phyloP scores from a whole-genome alignment of 1,284 basidiomycete genomes.

The Inonotus hispidus region DNA sequence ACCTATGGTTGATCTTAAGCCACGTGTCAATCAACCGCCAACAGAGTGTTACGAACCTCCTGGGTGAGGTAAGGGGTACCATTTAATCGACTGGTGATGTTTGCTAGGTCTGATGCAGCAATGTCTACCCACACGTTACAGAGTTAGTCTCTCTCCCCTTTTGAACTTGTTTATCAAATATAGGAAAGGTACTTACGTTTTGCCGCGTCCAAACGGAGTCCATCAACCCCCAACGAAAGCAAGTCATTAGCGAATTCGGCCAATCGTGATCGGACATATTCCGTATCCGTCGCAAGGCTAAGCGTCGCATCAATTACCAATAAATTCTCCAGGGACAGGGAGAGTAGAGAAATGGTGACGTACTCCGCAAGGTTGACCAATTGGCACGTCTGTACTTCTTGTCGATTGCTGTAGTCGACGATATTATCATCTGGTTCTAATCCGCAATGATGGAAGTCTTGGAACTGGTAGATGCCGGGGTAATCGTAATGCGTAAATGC shows the following conservation, averaged over 20 bases:
- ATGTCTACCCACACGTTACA: constrained; percentile 53
- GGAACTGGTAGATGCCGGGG: constrained; percentile 19
- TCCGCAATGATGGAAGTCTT: constrained; percentile 65
- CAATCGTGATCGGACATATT: constrained; percentile 48
- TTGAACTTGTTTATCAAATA: too few relatives aligned
- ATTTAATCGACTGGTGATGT: constrained; percentile 44
- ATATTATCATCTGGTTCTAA: constrained; percentile 48
- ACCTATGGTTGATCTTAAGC: too few relatives aligned
- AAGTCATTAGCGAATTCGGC: constrained; percentile 58
- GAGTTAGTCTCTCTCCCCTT: background rate
- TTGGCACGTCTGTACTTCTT: constrained; percentile 58
- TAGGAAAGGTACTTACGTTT: constrained; percentile 48
- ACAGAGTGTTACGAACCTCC: too few relatives aligned
- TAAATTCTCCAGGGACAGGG: background rate
- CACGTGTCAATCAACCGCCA: too few relatives aligned
- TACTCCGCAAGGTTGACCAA: constrained; percentile 54
- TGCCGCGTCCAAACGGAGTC: constrained; percentile 60
- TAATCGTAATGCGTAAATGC: constrained; percentile 49
- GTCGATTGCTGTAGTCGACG: constrained; percentile 45
- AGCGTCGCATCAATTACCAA: background rate
- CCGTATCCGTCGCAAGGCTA: constrained; percentile 56
- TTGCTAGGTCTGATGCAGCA: constrained; percentile 43
- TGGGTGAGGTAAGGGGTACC: constrained; percentile 49
- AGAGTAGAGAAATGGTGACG: constrained; percentile 20
- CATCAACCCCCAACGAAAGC: constrained; percentile 56